These are phyloP conservation scores for Aspergillus tamarii DNA, from an alignment of 2,329 filamentous ascomycete genomes.

Conservation along the genomic window DNA sequence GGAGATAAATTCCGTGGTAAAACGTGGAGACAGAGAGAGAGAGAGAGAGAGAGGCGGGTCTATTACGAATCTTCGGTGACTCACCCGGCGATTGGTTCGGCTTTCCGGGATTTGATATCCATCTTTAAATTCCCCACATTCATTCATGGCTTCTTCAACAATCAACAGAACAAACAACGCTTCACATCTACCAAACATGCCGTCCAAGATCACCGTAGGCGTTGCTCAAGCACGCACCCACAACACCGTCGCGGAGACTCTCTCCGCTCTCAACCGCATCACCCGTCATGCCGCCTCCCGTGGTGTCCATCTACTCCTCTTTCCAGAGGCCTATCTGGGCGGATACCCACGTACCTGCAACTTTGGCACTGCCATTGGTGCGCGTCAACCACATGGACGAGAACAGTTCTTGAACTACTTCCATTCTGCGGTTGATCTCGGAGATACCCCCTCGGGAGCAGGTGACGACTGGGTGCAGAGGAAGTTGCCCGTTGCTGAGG, in stretches of 20 bases:
- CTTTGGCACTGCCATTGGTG: slow-evolving; percentile 77
- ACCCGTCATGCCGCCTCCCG: slow-evolving; percentile 65
- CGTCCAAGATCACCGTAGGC: slow-evolving; percentile 47
- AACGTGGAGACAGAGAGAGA: not conserved
- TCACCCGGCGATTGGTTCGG: not conserved
- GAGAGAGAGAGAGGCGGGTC: not conserved
- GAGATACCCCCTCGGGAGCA: slow-evolving; percentile 73
- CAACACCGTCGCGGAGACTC: slow-evolving; percentile 56
- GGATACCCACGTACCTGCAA: slow-evolving; percentile 82
- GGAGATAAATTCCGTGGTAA: not conserved
- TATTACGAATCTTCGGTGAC: not conserved
- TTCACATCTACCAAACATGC: slow-evolving; percentile 31
- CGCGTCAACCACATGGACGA: slow-evolving; percentile 68
- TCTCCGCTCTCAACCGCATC: slow-evolving; percentile 66
- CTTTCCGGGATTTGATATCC: not conserved
- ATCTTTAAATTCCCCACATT: not conserved
- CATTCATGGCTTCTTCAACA: not conserved
- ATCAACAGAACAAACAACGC: not conserved
- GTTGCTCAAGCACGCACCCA: slow-evolving; percentile 53
- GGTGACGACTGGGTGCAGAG: slow-evolving; percentile 72
- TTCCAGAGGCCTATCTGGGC: slow-evolving; percentile 90
- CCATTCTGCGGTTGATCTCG: slow-evolving; percentile 76
- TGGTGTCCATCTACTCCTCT: slow-evolving; percentile 72
- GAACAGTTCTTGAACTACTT: slow-evolving; percentile 86
- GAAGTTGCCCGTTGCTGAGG: slow-evolving; percentile 57